Evolutionary conservation across 371 early-diverging fungal genomes (phyloP).

Genomic region (Haplosporangium sp.): DNA sequence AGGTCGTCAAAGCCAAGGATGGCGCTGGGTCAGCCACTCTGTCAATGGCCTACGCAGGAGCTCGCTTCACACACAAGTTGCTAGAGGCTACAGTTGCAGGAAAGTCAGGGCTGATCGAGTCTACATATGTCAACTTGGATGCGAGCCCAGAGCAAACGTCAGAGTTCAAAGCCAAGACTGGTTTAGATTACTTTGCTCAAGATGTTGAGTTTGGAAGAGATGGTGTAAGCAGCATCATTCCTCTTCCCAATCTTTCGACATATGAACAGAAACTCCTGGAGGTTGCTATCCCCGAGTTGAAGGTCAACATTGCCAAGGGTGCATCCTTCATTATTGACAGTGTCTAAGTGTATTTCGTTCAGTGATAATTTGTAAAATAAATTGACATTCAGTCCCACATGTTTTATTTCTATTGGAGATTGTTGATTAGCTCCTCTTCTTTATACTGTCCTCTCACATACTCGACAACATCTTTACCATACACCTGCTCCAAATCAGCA

Average conservation of each 20-base stretch:
- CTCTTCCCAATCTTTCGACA: conserved; percentile 71
- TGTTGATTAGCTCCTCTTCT: conserved; percentile 34
- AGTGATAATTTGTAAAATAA: background rate
- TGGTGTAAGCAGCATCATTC: conserved; percentile 80
- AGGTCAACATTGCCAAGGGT: conserved; percentile 82
- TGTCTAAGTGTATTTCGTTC: background rate
- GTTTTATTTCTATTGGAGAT: conserved; percentile 7
- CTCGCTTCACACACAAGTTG: conserved; percentile 82
- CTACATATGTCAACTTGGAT: conserved; percentile 79
- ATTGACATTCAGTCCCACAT: background rate
- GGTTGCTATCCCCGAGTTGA: conserved; percentile 81
- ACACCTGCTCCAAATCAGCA: conserved; percentile 28
- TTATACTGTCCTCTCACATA: conserved; percentile 19
- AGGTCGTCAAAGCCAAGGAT: conserved; percentile 95
- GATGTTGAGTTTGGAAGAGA: conserved; percentile 86
- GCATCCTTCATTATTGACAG: conserved; percentile 61
- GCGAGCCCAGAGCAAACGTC: conserved; percentile 57
- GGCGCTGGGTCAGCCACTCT: conserved; percentile 88
- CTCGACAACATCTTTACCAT: conserved; percentile 29
- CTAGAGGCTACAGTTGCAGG: conserved; percentile 75
- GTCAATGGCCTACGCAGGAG: conserved; percentile 94
- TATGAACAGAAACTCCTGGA: conserved; percentile 80
- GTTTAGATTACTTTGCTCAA: conserved; percentile 85
- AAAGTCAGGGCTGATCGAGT: conserved; percentile 77
- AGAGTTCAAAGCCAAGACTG: conserved; percentile 41